Evolutionary conservation across 495 filamentous ascomycete genomes (phyloP).

Genomic region (Apodospora peruviana): DNA sequence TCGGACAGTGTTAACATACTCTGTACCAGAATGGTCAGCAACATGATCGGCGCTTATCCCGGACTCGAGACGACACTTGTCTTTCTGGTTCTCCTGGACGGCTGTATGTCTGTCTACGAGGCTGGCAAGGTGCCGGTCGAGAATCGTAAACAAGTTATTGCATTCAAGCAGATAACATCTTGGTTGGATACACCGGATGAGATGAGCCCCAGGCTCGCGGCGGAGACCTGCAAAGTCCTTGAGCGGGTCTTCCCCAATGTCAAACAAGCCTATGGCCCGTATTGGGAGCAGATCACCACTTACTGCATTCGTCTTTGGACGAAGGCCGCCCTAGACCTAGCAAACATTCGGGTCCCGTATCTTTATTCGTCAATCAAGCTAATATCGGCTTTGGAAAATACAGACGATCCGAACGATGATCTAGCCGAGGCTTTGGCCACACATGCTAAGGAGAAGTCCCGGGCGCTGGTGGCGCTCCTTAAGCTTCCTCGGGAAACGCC

Average conservation of each 20-base stretch:
- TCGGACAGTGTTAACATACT: constrained; percentile 40
- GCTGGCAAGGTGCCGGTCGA: constrained; percentile 50
- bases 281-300: constrained; percentile 68
- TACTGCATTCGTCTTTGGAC: constrained; percentile 53
- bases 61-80: constrained; percentile 32
- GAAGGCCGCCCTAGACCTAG: constrained; percentile 28
- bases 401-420: constrained; percentile 76
- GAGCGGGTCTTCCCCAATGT: constrained; percentile 63
- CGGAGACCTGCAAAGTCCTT: constrained; percentile 60
- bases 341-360: constrained; percentile 46
- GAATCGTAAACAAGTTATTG: constrained; percentile 75
- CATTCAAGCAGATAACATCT: constrained; percentile 68
- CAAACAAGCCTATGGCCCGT: constrained; percentile 71
- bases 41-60: constrained; percentile 39
- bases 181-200: constrained; percentile 56
- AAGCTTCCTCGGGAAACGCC: constrained; percentile 30
- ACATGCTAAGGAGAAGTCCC: constrained; percentile 40
- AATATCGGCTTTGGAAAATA: constrained; percentile 50
- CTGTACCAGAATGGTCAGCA: constrained; percentile 50
- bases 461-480: constrained; percentile 58
- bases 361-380: constrained; percentile 69
- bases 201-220: constrained; percentile 43
- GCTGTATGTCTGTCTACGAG: constrained; percentile 39
- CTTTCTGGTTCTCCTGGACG: constrained; percentile 39
- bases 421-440: constrained; percentile 66